These are phyloP conservation scores for Leccinum arenicola DNA, from an alignment of 768 basidiomycete species.

Conservation along the genomic window DNA sequence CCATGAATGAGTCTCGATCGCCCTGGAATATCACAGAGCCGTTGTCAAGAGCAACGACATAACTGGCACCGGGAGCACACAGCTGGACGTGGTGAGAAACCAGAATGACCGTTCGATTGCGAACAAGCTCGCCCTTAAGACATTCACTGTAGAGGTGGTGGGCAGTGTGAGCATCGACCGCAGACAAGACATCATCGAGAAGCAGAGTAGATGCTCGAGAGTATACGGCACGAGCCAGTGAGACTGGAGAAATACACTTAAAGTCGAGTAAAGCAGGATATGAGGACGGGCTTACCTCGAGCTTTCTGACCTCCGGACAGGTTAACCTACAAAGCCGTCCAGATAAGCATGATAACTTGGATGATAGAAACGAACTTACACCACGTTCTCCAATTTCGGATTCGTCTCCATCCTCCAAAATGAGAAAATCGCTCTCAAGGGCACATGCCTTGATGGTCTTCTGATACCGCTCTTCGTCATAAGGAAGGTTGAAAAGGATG, in stretches of 20 bases:
- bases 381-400: conserved; percentile 88
- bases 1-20: conserved; percentile 56
- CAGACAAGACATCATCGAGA: conserved; percentile 75
- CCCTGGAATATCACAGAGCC: conserved; percentile 75
- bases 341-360: background rate
- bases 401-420: conserved; percentile 85
- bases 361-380: conserved; percentile 34
- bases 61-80: conserved; percentile 74
- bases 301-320: conserved; percentile 63
- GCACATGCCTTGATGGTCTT: conserved; percentile 78
- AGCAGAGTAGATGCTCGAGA: conserved; percentile 80
- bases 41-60: conserved; percentile 76
- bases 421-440: conserved; percentile 69
- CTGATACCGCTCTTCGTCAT: conserved; percentile 68
- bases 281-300: conserved; percentile 41
- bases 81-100: conserved; percentile 95
- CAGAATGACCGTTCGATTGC: conserved; percentile 79
- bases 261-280: background rate
- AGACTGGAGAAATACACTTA: conserved; percentile 42
- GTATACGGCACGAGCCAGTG: conserved; percentile 83
- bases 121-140: conserved; percentile 73
- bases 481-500: conserved; percentile 79
- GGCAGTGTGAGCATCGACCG: conserved; percentile 85
- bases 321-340: conserved; percentile 22
- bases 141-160: conserved; percentile 80